phyloP scores from a whole-genome alignment of 2,329 filamentous ascomycete species.

The Metarhizium brunneum region DNA sequence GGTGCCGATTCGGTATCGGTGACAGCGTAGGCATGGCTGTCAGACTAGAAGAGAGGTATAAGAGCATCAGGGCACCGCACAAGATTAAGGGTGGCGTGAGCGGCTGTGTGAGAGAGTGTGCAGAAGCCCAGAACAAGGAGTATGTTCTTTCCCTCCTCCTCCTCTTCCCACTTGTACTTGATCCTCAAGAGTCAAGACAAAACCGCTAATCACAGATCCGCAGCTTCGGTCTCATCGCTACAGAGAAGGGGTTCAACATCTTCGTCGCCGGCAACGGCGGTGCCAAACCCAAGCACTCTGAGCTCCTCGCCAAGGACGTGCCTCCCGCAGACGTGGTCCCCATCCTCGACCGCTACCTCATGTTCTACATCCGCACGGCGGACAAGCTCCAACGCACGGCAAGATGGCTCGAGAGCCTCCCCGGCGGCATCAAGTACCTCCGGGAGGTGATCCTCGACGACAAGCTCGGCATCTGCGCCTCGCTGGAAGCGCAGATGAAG shows the following conservation, averaged over 20 bases:
- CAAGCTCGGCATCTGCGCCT: conserved; percentile 74
- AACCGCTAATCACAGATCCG: too few relatives aligned
- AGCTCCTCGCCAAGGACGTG: conserved; percentile 79
- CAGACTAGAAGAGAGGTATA: too few relatives aligned
- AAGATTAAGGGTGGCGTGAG: too few relatives aligned
- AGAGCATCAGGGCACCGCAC: too few relatives aligned
- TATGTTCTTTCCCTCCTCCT: too few relatives aligned
- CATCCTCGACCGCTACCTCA: conserved; percentile 79
- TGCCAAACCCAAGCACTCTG: conserved; percentile 72
- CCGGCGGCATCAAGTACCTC: conserved; percentile 28
- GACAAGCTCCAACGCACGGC: conserved; percentile 86
- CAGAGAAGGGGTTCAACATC: conserved; percentile 88
- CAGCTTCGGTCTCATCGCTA: conserved; percentile 82
- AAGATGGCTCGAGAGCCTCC: conserved; percentile 35
- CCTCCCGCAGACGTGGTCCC: conserved; percentile 73
- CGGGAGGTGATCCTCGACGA: conserved; percentile 76
- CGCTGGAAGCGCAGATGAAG: conserved; percentile 81
- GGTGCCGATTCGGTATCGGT: too few relatives aligned
- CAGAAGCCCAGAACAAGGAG: too few relatives aligned
- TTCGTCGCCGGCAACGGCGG: conserved; percentile 87
- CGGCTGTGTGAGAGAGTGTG: too few relatives aligned
- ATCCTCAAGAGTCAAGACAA: conserved; percentile 32
- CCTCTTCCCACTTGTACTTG: too few relatives aligned
- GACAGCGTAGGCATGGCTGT: too few relatives aligned
- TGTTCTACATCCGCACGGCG: conserved; percentile 89